These are phyloP conservation scores for Plasmodiophora brassicae DNA, from an alignment of 208 protist genomes.

Conservation along the genomic window DNA sequence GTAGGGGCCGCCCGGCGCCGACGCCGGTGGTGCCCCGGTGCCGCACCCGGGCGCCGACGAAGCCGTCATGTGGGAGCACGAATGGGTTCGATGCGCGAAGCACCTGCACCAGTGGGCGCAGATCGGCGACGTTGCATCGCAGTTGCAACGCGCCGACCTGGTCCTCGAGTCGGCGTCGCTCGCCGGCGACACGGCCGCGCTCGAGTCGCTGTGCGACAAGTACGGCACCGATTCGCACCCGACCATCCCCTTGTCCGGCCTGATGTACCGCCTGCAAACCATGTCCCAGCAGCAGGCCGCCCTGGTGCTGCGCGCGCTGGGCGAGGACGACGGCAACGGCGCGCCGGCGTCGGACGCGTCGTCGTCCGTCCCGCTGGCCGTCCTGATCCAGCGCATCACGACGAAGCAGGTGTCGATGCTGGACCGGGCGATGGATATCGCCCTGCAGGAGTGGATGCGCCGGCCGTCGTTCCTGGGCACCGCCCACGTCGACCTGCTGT, in stretches of 20 bases:
- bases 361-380: neutral
- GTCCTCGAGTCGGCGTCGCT: neutral
- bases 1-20: too few species aligned
- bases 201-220: neutral
- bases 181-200: neutral
- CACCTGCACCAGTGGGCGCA: slow-evolving; percentile 42
- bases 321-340: neutral
- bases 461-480: neutral
- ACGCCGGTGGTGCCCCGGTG: too few species aligned
- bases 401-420: neutral
- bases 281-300: neutral
- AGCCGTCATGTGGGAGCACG: slow-evolving; percentile 23
- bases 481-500: neutral
- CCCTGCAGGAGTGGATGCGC: neutral
- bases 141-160: neutral
- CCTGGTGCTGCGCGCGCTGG: neutral
- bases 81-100: slow-evolving; percentile 36
- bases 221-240: neutral
- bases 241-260: neutral
- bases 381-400: neutral
- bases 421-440: neutral
- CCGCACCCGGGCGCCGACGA: neutral
- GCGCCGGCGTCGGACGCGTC: too few species aligned
- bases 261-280: neutral
- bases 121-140: slow-evolving; percentile 1